Conservation (phyloP, 2,329 filamentous ascomycete species). For the Alternaria sp. region DNA sequence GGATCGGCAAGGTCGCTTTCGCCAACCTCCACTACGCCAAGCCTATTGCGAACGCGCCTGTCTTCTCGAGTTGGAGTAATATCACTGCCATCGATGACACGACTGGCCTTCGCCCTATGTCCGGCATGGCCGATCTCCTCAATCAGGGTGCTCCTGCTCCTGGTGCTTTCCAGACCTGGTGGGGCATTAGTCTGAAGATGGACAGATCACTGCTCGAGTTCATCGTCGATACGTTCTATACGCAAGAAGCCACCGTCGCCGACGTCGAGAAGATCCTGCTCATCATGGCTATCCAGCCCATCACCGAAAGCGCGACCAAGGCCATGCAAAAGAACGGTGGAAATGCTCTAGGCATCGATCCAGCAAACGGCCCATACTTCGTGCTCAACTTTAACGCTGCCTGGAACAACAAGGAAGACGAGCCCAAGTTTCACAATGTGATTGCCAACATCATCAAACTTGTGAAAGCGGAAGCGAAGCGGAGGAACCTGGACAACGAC, state of each 20-base stretch:
- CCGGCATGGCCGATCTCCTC: constrained; percentile 22
- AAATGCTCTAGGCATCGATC: constrained; percentile 31
- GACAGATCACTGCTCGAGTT: constrained; percentile 17
- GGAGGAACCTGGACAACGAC: constrained; percentile 12
- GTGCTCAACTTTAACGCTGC: constrained; percentile 19
- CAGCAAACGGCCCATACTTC: constrained; percentile 21
- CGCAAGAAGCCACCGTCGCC: constrained; percentile 17
- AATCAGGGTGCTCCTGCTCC: constrained; percentile 14
- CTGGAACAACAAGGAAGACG: constrained; percentile 13
- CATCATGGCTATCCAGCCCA: constrained; percentile 22
- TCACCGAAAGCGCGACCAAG: constrained; percentile 14
- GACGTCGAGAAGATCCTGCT: constrained; percentile 24
- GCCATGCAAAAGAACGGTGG: constrained; percentile 29
- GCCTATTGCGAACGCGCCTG: constrained; percentile 29
- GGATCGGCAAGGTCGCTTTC: constrained; percentile 23
- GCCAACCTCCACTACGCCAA: constrained; percentile 32
- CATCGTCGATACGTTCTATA: constrained; percentile 20
- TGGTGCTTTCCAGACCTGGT: constrained; percentile 23
- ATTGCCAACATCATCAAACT: constrained; percentile 10
- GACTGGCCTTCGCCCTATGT: constrained; percentile 27
- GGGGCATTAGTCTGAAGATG: constrained; percentile 28
- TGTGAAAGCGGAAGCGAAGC: constrained; percentile 12
- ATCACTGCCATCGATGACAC: constrained; percentile 30
- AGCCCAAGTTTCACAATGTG: constrained; percentile 13
- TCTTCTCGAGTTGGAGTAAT: constrained; percentile 31